Evolutionary conservation across 768 basidiomycete genomes (phyloP).

Genomic region (Omphalotus guepiniiformis): DNA sequence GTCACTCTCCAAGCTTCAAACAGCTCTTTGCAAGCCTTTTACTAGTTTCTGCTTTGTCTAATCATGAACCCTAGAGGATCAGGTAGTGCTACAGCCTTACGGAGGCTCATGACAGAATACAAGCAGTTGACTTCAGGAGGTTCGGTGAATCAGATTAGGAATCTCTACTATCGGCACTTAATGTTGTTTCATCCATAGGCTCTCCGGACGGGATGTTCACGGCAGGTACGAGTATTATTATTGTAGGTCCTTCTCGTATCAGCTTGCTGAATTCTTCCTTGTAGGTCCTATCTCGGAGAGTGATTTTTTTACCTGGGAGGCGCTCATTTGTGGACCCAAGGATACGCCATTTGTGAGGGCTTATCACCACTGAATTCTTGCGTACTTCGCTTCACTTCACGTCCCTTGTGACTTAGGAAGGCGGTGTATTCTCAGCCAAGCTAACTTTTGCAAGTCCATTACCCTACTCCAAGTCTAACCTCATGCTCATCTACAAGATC

Average conservation of each 20-base stretch:
- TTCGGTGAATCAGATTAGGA: constrained; percentile 21
- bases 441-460: constrained; percentile 76
- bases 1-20: background rate
- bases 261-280: constrained; percentile 1
- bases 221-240: constrained; percentile 59
- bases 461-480: constrained; percentile 2
- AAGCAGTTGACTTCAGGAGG: constrained; percentile 80
- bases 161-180: constrained; percentile 6
- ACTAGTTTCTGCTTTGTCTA: background rate
- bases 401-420: constrained; percentile 63
- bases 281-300: constrained; percentile 85
- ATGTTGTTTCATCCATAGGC: constrained; percentile 35
- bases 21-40: too few species aligned
- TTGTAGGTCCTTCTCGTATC: too few species aligned
- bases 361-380: background rate
- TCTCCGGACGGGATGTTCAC: constrained; percentile 97
- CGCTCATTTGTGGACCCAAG: constrained; percentile 88
- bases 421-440: constrained; percentile 89
- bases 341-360: constrained; percentile 86
- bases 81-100: constrained; percentile 65
- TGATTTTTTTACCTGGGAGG: constrained; percentile 97
- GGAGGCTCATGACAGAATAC: constrained; percentile 91
- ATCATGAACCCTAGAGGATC: constrained; percentile 52
- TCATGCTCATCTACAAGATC: too few species aligned
- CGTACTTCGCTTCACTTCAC: background rate